A percentile compares a stretch with the other conserved stretches of the same genome.
Evolutionary conservation across 768 basidiomycete genomes (phyloP).

Genomic region (Panaeolus papilionaceus): DNA sequence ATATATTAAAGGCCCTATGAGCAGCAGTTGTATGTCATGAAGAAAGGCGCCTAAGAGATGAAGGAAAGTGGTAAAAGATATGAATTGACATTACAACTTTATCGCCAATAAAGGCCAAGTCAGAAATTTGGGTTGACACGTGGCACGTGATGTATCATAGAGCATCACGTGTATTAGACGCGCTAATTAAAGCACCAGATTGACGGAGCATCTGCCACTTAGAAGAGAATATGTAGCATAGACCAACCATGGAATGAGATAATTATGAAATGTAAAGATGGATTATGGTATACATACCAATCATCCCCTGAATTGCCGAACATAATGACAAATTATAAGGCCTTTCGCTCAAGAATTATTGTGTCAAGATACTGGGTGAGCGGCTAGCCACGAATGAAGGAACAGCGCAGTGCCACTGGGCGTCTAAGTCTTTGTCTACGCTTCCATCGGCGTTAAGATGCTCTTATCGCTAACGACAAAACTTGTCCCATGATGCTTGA

Average conservation of each 20-base stretch:
- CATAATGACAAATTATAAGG: too few species aligned
- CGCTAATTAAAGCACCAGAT: slow-evolving; percentile 17
- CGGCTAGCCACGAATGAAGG: background rate
- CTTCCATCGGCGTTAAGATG: background rate
- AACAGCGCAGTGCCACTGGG: background rate
- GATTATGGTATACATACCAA: too few species aligned
- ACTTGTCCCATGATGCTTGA: background rate
- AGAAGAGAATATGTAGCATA: background rate
- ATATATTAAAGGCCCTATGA: background rate
- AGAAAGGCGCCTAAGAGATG: background rate
- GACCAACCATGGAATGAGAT: background rate
- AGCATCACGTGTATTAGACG: slow-evolving; percentile 14
- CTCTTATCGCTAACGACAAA: background rate
- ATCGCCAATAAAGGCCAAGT: slow-evolving; percentile 5
- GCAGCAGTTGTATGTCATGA: background rate
- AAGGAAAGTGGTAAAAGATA: slow-evolving; percentile 5
- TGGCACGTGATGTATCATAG: background rate
- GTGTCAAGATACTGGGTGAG: background rate
- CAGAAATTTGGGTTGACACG: slow-evolving; percentile 13
- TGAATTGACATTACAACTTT: slow-evolving; percentile 5
- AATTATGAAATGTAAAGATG: background rate
- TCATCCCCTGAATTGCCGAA: too few species aligned
- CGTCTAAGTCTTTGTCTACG: background rate
- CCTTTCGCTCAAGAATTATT: too few species aligned
- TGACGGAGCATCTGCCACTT: background rate